Percentiles rank a stretch among this genome's conserved stretches.
Evolutionary conservation across 768 basidiomycete species (phyloP).

Genomic region (Amanita rimosa): DNA sequence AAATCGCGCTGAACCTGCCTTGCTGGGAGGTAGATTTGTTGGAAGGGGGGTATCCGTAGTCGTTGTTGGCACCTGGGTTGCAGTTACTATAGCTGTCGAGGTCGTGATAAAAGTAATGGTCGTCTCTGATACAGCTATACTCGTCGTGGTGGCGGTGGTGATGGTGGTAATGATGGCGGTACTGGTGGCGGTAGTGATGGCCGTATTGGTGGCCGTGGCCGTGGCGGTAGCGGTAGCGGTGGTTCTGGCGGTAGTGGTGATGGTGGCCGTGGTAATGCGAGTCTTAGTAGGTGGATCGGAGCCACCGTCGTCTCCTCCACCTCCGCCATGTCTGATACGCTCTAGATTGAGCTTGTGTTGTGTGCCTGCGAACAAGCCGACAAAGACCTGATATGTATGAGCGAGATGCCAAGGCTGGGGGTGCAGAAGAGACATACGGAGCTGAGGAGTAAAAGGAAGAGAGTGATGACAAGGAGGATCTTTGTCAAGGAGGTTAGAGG

Average conservation of each 20-base stretch:
- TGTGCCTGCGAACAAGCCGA: conserved; percentile 87
- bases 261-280: conserved; percentile 28
- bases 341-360: conserved; percentile 62
- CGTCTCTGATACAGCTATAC: conserved; percentile 19
- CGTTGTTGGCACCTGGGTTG: conserved; percentile 18
- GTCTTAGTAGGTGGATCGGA: conserved; percentile 6
- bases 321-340: conserved; percentile 23
- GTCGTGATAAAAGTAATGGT: conserved; percentile 25
- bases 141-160: conserved; percentile 23
- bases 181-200: conserved; percentile 19
- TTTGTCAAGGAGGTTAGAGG: conserved; percentile 79
- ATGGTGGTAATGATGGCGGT: conserved; percentile 16
- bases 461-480: conserved; percentile 61
- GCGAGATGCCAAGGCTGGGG: background rate
- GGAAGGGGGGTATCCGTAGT: conserved; percentile 36
- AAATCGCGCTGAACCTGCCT: conserved; percentile 23
- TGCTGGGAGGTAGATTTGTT: conserved; percentile 35
- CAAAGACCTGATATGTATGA: conserved; percentile 47
- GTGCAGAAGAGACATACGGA: conserved; percentile 29
- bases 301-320: conserved; percentile 14
- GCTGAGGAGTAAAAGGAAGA: conserved; percentile 71
- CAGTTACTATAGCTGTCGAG: conserved; percentile 15
- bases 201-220: conserved; percentile 18
- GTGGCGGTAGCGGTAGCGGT: too few relatives aligned
- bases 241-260: too few relatives aligned